Evolutionary conservation across 192 early-diverging fungal genomes (phyloP), one percentile per base, ranked within the genome.

Genomic region (Backusella liffmaniae): DNA sequence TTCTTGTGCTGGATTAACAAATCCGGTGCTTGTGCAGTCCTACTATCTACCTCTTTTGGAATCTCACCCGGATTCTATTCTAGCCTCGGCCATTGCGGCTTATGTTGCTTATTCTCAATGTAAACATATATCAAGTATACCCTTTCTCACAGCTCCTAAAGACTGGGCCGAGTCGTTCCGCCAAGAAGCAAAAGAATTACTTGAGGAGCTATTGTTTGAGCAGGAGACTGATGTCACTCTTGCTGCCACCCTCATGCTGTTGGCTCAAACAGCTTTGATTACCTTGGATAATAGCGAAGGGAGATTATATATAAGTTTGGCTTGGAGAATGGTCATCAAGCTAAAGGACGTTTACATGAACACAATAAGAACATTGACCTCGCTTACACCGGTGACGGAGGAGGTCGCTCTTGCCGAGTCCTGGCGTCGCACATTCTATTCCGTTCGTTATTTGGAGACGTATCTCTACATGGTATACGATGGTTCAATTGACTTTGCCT

Each of bases 131-230:
- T 29, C 36, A 29, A 23, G 41, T 13, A 67, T 70, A 65, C 30
- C 35, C 23, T 44, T 72, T 34, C 56, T 53, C 10, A 21, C 26
- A 8, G 7, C 59, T 65, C 37, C 56, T 44, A 56, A 72, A n/a
- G 69, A 71, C 9, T 65, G 70, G 30, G 53, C 70, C 29, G 53
- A 72, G 30, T 46, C 70, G 29, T 77, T 77, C 35, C 46, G 53
- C 29, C 42, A 70, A 42, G 37, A 71, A 77, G 76, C 69, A n/a
- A 56, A 67, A 1, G 56, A 70, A 23, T 8, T 67, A 16, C 36
- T 77, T 35, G 69, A 77, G 30, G 76, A 77, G 10, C 30, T 77
- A 12, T 66, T 77, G 15, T 77, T 77, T 49, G 76, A 71, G 1
- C 29, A 66, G 12, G 37, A 71, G 41, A 70, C 76, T 23, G 46